A percentile compares a stretch with the other conserved stretches of the same genome.
Evolutionary conservation across 805 yeast species (phyloP).

Genomic region (Hanseniaspora lindneri): DNA sequence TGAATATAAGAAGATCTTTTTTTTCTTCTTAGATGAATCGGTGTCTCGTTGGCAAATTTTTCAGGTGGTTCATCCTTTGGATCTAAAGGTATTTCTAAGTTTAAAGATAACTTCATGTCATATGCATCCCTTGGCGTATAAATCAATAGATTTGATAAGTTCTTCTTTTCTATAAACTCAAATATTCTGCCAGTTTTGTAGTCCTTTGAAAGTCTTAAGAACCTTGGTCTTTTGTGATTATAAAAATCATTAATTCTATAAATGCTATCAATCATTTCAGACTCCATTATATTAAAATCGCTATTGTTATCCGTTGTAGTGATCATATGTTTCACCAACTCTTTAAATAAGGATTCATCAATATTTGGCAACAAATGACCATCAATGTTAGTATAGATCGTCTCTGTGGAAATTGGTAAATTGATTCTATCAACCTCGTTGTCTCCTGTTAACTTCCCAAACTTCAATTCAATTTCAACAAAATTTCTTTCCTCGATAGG

Average conservation of each 20-base stretch:
- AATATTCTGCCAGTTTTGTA: conserved; percentile 53
- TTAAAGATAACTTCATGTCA: conserved; percentile 65
- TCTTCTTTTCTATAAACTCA: conserved; percentile 58
- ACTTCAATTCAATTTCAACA: conserved; percentile 63
- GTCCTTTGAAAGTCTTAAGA: conserved; percentile 57
- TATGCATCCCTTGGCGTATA: conserved; percentile 65
- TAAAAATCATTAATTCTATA: conserved; percentile 52
- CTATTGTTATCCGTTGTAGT: conserved; percentile 32
- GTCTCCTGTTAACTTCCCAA: conserved; percentile 59
- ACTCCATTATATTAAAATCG: conserved; percentile 44
- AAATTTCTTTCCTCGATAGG: conserved; percentile 41
- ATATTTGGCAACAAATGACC: conserved; percentile 55
- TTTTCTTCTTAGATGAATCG: conserved; percentile 52
- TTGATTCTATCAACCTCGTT: conserved; percentile 48
- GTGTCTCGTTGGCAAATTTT: conserved; percentile 42
- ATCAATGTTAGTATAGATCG: conserved; percentile 46
- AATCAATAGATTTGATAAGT: conserved; percentile 60
- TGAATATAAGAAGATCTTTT: conserved; percentile 64
- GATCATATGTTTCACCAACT: conserved; percentile 43
- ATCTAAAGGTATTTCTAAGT: conserved; percentile 56
- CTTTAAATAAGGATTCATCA: conserved; percentile 49
- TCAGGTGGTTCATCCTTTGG: conserved; percentile 42
- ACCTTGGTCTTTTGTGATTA: conserved; percentile 43
- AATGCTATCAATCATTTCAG: conserved; percentile 51
- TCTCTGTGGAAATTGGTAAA: conserved; percentile 58